phyloP scores from a whole-genome alignment of 257 asterid species.

The Linderniella brevidens region DNA sequence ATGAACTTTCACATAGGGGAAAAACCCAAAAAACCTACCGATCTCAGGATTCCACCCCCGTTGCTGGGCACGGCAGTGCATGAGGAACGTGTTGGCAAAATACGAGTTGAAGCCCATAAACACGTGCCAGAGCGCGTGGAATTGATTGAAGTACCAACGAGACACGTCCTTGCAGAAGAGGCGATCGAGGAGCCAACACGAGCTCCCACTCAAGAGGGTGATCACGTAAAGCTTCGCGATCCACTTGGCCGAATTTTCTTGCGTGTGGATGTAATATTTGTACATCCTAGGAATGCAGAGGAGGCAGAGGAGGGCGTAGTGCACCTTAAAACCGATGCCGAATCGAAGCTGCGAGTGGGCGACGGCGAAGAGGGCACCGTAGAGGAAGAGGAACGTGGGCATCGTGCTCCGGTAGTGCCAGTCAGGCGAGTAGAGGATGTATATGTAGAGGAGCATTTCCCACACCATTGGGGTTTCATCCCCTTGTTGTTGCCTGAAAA shows the following conservation, averaged over 20 bases:
- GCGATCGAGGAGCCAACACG: slow-evolving; percentile 44
- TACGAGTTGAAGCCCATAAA: slow-evolving; percentile 56
- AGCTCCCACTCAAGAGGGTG: slow-evolving; percentile 27
- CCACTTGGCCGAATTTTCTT: slow-evolving; percentile 38
- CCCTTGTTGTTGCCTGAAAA: slow-evolving; percentile 72
- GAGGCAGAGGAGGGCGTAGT: slow-evolving; percentile 48
- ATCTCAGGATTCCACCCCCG: slow-evolving; percentile 47
- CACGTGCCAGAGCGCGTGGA: slow-evolving; percentile 55
- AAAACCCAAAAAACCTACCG: slow-evolving; percentile 20
- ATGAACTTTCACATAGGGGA: slow-evolving; percentile 46
- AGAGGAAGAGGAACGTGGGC: slow-evolving; percentile 57
- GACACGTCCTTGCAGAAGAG: slow-evolving; percentile 27
- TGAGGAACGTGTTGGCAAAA: slow-evolving; percentile 45
- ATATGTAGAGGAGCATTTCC: slow-evolving; percentile 65
- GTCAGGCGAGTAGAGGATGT: slow-evolving; percentile 62
- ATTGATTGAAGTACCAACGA: slow-evolving; percentile 35
- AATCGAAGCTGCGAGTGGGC: slow-evolving; percentile 40
- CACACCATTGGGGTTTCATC: slow-evolving; percentile 77
- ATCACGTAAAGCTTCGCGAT: slow-evolving; percentile 33
- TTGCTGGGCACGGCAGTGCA: slow-evolving; percentile 63
- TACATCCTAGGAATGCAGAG: slow-evolving; percentile 60
- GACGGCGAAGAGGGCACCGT: slow-evolving; percentile 42
- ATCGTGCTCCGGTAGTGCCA: slow-evolving; percentile 67
- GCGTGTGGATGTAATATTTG: slow-evolving; percentile 46
- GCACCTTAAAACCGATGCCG: slow-evolving; percentile 39